Conservation (phyloP, 2,329 filamentous ascomycete genomes). For the Monosporascus sp. region DNA sequence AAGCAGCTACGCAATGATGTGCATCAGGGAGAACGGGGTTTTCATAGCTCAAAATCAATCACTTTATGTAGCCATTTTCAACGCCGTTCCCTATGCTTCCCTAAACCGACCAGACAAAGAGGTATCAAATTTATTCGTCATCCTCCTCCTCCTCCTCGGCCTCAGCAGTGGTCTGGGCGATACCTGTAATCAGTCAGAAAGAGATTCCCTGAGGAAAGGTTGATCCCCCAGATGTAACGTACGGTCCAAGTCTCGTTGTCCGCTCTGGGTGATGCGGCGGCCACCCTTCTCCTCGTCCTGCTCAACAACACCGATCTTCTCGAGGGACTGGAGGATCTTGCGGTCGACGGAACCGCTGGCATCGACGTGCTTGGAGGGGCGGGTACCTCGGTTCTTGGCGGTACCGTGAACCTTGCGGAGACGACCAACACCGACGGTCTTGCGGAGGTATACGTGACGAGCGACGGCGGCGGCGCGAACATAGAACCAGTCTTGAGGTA, state of each 20-base stretch:
- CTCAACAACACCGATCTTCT: constrained; percentile 99
- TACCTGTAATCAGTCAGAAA: constrained; percentile 40
- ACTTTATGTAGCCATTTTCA: constrained; percentile 25
- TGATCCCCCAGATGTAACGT: constrained; percentile 21
- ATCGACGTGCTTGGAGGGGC: constrained; percentile 91
- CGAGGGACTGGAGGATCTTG: constrained; percentile 93
- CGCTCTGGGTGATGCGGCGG: constrained; percentile 94
- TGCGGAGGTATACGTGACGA: constrained; percentile 98
- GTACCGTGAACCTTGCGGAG: constrained; percentile 94
- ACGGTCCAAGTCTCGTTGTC: constrained; percentile 98
- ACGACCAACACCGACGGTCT: constrained; percentile 97
- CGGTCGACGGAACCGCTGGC: constrained; percentile 94
- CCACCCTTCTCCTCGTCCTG: constrained; percentile 98
- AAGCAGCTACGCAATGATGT: not conserved
- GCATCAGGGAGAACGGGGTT: not conserved
- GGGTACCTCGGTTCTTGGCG: constrained; percentile 93
- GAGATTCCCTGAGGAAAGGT: not conserved
- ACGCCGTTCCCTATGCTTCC: constrained; percentile 30
- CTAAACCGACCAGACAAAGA: constrained; percentile 12
- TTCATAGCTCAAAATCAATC: constrained; percentile 1
- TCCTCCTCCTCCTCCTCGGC: constrained; percentile 64
- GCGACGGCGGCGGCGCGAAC: constrained; percentile 89
- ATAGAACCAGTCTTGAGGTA: constrained; percentile 75
- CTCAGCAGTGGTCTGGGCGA: constrained; percentile 75
- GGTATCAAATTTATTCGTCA: constrained; percentile 53